Evolutionary conservation across 1,284 basidiomycete genomes (phyloP).

Genomic region (Ustilago hordei): DNA sequence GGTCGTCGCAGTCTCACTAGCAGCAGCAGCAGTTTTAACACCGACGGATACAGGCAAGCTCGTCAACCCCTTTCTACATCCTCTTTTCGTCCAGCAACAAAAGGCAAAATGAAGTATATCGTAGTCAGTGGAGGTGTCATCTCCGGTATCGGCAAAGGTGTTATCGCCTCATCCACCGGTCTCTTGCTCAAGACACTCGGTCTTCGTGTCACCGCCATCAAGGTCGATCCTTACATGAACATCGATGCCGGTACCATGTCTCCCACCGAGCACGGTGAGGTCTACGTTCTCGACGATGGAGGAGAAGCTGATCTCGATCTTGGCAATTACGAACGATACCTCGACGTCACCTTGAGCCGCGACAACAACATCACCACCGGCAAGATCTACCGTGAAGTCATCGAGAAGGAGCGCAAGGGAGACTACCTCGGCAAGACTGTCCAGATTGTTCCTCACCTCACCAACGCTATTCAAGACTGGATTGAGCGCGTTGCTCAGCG

Average conservation of each 20-base stretch:
- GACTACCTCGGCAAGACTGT: slow-evolving; percentile 99
- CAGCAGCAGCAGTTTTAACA: slow-evolving; percentile 16
- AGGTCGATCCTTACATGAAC: slow-evolving; percentile 99
- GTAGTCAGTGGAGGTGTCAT: slow-evolving; percentile 71
- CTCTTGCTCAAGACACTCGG: slow-evolving; percentile 94
- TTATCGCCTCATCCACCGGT: slow-evolving; percentile 88
- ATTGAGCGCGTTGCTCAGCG: slow-evolving; percentile 93
- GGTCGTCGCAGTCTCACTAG: slow-evolving; percentile 40
- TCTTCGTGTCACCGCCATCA: slow-evolving; percentile 96
- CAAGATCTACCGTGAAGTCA: slow-evolving; percentile 96
- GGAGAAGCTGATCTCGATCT: slow-evolving; percentile 98
- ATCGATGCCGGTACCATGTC: slow-evolving; percentile 99
- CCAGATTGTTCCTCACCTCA: slow-evolving; percentile 96
- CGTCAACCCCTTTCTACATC: not conserved
- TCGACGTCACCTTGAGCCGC: slow-evolving; percentile 90
- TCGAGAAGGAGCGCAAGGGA: slow-evolving; percentile 95
- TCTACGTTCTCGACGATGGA: slow-evolving; percentile 97
- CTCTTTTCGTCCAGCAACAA: slow-evolving; percentile 5
- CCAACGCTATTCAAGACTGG: slow-evolving; percentile 98
- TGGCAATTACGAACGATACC: slow-evolving; percentile 98
- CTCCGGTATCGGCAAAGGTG: slow-evolving; percentile 72
- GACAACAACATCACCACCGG: slow-evolving; percentile 99
- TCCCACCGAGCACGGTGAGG: slow-evolving; percentile 98
- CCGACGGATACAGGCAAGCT: slow-evolving; percentile 7
- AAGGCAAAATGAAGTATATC: slow-evolving; percentile 70